A percentile compares a stretch with the other conserved stretches of the same genome.
These are phyloP conservation scores for Pleomassaria siparia DNA, from an alignment of 2,329 filamentous ascomycete species.

Conservation along the genomic window DNA sequence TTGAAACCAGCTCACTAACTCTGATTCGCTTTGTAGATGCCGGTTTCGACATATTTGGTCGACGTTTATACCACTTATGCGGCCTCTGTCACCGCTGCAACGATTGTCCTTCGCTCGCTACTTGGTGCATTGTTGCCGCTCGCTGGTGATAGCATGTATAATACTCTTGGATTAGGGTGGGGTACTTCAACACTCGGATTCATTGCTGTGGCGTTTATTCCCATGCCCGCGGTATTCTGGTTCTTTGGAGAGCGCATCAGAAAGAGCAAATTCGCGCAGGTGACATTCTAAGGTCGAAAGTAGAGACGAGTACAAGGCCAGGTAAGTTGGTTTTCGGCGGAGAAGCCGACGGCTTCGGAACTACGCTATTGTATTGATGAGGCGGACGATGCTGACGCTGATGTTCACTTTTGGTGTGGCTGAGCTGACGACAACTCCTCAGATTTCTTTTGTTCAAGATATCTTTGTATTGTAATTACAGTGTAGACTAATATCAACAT, in stretches of 20 bases:
- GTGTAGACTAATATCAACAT: too few species aligned
- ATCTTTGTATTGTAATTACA: too few species aligned
- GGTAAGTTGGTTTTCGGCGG: neutral
- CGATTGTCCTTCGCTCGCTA: constrained; percentile 54
- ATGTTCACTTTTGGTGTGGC: too few species aligned
- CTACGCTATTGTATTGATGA: too few species aligned
- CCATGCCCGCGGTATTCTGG: constrained; percentile 46
- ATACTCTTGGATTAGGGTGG: constrained; percentile 58
- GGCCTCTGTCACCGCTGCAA: constrained; percentile 59
- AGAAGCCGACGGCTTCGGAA: too few species aligned
- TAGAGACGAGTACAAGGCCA: neutral
- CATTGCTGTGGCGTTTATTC: constrained; percentile 47
- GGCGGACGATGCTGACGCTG: too few species aligned
- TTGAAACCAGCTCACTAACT: neutral
- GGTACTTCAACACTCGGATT: constrained; percentile 58
- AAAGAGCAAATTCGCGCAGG: constrained; percentile 17
- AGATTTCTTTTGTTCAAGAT: too few species aligned
- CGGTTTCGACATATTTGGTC: constrained; percentile 61
- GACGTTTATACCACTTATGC: constrained; percentile 53
- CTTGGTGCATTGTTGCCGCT: constrained; percentile 61
- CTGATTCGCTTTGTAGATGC: constrained; percentile 12
- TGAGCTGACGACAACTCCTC: too few species aligned
- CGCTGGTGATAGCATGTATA: constrained; percentile 61
- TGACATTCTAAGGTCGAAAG: neutral
- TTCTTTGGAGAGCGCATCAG: constrained; percentile 49